phyloP scores from a whole-genome alignment of 2,329 filamentous ascomycete genomes.

The Neonectria sp. region DNA sequence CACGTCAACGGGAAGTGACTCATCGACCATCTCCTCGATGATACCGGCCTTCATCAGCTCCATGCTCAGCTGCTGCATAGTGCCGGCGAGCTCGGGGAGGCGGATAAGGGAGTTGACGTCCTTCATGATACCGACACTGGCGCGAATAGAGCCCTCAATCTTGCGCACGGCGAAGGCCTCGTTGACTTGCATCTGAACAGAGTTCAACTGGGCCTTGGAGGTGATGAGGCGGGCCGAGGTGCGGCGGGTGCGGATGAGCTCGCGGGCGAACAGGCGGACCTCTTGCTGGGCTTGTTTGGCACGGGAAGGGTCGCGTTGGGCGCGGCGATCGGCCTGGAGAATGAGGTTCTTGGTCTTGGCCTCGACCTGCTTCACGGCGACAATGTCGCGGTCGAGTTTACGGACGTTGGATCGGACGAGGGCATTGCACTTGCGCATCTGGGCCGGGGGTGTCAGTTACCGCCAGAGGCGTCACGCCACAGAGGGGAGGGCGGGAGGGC shows the following conservation, averaged over 20 bases:
- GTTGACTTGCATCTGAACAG: slow-evolving; percentile 97
- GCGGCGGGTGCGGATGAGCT: slow-evolving; percentile 87
- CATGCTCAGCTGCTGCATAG: slow-evolving; percentile 88
- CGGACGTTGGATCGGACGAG: slow-evolving; percentile 92
- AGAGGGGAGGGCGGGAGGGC: background rate
- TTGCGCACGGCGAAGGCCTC: slow-evolving; percentile 96
- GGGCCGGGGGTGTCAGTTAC: slow-evolving; percentile 25
- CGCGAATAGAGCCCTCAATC: slow-evolving; percentile 92
- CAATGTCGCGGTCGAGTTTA: slow-evolving; percentile 94
- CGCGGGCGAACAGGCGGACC: slow-evolving; percentile 88
- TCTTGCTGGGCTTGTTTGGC: slow-evolving; percentile 85
- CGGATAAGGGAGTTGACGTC: slow-evolving; percentile 91
- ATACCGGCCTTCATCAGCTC: slow-evolving; percentile 96
- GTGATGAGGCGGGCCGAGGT: slow-evolving; percentile 83
- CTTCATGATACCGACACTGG: slow-evolving; percentile 94
- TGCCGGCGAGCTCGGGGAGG: slow-evolving; percentile 87
- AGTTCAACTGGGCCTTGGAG: slow-evolving; percentile 91
- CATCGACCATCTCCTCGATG: slow-evolving; percentile 97
- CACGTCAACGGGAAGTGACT: slow-evolving; percentile 83
- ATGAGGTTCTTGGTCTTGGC: slow-evolving; percentile 89
- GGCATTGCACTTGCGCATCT: slow-evolving; percentile 96
- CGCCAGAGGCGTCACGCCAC: slow-evolving; percentile 6
- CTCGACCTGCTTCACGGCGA: slow-evolving; percentile 83
- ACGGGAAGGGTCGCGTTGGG: slow-evolving; percentile 83
- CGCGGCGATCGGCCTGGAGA: slow-evolving; percentile 84